Percentiles rank a stretch among this genome's conserved stretches.
phyloP scores from a whole-genome alignment of 2,329 filamentous ascomycete genomes.

The Aspergillus neotritici region DNA sequence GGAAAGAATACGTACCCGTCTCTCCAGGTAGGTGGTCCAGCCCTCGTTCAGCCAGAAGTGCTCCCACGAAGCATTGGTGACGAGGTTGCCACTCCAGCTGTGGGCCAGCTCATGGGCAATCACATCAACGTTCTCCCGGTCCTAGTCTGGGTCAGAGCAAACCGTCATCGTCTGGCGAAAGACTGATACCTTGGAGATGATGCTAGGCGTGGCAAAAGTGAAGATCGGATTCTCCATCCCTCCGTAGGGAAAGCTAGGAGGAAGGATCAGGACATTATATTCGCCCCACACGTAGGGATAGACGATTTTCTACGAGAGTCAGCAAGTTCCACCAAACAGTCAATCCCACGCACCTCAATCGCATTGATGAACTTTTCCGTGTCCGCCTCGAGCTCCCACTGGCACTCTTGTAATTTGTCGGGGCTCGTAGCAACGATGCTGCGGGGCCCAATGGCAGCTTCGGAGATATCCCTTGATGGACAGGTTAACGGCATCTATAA shows the following conservation, averaged over 20 bases:
- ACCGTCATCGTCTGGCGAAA: not conserved
- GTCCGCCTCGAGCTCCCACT: constrained; percentile 86
- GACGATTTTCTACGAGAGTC: constrained; percentile 49
- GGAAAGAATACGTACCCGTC: constrained; percentile 47
- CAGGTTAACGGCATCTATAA: not conserved
- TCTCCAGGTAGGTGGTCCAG: constrained; percentile 93
- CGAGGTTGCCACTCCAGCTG: constrained; percentile 81
- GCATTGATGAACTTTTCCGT: constrained; percentile 88
- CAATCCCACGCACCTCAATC: constrained; percentile 56
- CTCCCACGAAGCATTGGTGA: constrained; percentile 49
- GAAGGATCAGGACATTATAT: constrained; percentile 88
- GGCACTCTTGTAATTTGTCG: constrained; percentile 74
- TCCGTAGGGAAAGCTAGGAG: constrained; percentile 84
- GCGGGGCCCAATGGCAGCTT: constrained; percentile 77
- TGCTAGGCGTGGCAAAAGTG: constrained; percentile 90
- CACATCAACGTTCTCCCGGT: constrained; percentile 87
- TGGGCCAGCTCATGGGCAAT: constrained; percentile 79
- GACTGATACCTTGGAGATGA: constrained; percentile 65
- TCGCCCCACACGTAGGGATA: constrained; percentile 91
- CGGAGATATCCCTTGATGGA: constrained; percentile 66
- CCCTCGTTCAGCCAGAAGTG: constrained; percentile 64
- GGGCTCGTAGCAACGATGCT: constrained; percentile 83
- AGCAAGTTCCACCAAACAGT: no score
- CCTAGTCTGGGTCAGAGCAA: constrained; percentile 30
- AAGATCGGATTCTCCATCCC: constrained; percentile 84